Conservation (phyloP, 73 alveolate species). For the Paramecium biaurelia region DNA sequence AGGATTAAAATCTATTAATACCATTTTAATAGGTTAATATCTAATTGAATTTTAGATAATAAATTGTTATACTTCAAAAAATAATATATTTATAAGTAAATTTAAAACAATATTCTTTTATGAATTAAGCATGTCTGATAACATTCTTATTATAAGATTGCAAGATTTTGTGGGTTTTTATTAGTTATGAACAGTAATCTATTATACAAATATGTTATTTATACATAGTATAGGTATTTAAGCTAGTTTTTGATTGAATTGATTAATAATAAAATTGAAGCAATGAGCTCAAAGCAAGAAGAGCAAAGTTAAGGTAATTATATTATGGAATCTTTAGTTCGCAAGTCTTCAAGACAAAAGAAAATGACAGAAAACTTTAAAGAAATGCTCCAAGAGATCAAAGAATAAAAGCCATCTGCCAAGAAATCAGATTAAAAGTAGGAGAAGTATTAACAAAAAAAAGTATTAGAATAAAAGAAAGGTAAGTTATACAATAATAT, state of each 20-base stretch:
- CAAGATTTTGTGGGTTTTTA: not conserved
- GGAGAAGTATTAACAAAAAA: not conserved
- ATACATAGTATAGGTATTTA: not conserved
- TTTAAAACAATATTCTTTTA: no score
- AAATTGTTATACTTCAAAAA: no score
- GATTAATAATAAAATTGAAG: not conserved
- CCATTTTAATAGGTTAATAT: no score
- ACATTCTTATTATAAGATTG: no score
- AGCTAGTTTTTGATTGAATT: not conserved
- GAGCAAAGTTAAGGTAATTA: not conserved
- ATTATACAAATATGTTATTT: not conserved
- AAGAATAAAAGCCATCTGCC: not conserved
- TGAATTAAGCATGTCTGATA: not conserved
- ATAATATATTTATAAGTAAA: not conserved
- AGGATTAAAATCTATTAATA: not conserved
- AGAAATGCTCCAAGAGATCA: not conserved
- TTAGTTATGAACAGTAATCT: not conserved
- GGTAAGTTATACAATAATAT: not conserved
- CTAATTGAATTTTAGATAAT: not conserved
- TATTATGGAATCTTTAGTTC: not conserved
- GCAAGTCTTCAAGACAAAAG: not conserved
- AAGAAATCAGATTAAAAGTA: not conserved
- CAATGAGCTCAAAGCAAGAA: not conserved
- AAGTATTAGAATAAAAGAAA: not conserved
- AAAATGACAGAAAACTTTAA: slow-evolving; percentile 17